Evolutionary conservation across 2,329 filamentous ascomycete genomes (phyloP), one percentile per base, ranked within the genome.

Genomic region (Plectosphaerella cucumerina): DNA sequence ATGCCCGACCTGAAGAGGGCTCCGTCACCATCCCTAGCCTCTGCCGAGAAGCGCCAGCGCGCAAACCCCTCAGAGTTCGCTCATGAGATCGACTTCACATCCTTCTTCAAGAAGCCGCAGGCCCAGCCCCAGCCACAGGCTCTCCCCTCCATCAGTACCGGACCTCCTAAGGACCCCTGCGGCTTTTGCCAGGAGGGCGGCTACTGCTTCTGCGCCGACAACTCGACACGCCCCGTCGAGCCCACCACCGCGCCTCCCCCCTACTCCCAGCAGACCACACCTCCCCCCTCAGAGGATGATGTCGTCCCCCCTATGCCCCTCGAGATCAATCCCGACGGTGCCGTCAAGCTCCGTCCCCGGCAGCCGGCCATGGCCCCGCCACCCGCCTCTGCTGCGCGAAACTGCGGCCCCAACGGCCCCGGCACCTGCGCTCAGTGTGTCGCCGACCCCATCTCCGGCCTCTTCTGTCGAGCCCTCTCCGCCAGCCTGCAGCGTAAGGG

Each of bases 131-230:
- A 52, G 18, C 62, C 68, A n/a, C 72, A 69, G 46, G 56, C 68
- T 10, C 65, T 71, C 17, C 62, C 71, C 2, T 52, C 65, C 39
- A 63, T 37, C 52, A 61, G 17, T 67, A 21, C 44, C 10, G 33
- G 78, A 41, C 70, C 74, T 11, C 74, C 79, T 5, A 78, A 82
- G 55, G 89, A 93, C 59, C 80, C 82, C 18, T 94, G 89, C 65
- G 89, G 89, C 6, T 94, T 94, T 70, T 94, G 89, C 68, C 82
- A 86, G 55, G 87, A 92, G 53, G 88, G 87, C 5, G 91, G 86
- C 1, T 89, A 89, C 59, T 94, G 89, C 62, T 84, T 91, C 57
- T 94, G 89, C 66, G 89, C 88, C 21, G 89, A 92, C 57, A 68
- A 72, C 18, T 69, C 72, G 21, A 63, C 72, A 54, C 44, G 49